Conservation (phyloP, 202 grass and related monocot species). For the Tripidium arundinaceum region DNA sequence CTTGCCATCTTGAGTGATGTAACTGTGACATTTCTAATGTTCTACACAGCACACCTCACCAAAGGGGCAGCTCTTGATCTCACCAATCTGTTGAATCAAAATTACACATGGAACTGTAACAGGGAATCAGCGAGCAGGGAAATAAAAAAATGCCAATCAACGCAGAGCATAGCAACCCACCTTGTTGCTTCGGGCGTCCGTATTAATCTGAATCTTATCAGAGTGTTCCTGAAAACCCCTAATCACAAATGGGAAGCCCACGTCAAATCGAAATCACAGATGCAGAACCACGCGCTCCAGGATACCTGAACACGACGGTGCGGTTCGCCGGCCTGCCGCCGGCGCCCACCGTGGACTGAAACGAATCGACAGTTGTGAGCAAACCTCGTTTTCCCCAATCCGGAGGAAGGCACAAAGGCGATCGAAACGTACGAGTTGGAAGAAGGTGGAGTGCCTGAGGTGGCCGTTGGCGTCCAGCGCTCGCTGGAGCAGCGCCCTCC, state of each 20-base stretch:
- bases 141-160: neutral
- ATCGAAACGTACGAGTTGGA: slow-evolving; percentile 65
- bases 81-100: slow-evolving; percentile 42
- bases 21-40: neutral
- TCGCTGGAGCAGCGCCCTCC: slow-evolving; percentile 69
- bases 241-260: neutral
- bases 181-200: slow-evolving; percentile 69
- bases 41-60: slow-evolving; percentile 51
- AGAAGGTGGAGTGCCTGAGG: slow-evolving; percentile 73
- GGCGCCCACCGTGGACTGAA: slow-evolving; percentile 60
- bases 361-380: neutral
- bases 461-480: slow-evolving; percentile 74
- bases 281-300: neutral
- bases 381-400: neutral
- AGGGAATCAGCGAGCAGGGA: neutral
- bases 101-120: neutral
- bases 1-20: neutral
- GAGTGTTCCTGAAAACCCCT: slow-evolving; percentile 73
- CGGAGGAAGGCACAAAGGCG: neutral
- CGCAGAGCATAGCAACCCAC: slow-evolving; percentile 14
- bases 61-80: slow-evolving; percentile 61
- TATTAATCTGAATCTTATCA: slow-evolving; percentile 89
- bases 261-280: neutral
- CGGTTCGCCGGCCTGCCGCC: slow-evolving; percentile 75
- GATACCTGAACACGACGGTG: slow-evolving; percentile 85